Evolutionary conservation across 331 rosid genomes (phyloP).

Genomic region (Malus hybrid): DNA sequence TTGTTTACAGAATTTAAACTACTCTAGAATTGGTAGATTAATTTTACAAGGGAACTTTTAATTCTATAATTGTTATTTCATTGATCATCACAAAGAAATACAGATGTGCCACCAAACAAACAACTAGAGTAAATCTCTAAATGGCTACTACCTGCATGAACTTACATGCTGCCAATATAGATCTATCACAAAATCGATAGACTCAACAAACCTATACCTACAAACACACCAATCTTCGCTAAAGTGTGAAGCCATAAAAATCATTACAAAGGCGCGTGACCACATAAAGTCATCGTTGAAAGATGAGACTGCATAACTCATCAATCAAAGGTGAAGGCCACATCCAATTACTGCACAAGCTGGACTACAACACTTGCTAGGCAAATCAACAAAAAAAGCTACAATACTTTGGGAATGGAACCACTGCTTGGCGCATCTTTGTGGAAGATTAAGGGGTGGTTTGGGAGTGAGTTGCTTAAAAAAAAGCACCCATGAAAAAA

Average conservation of each 20-base stretch:
- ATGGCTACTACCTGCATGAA: neutral
- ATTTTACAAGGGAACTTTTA: neutral
- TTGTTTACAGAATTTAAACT: neutral
- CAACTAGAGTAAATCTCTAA: neutral
- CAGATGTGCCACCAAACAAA: neutral
- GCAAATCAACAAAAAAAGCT: neutral
- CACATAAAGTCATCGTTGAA: too few relatives aligned
- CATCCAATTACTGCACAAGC: neutral
- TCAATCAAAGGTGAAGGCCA: neutral
- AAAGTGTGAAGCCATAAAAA: neutral
- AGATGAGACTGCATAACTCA: neutral
- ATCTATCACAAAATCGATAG: neutral
- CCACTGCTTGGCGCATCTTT: neutral
- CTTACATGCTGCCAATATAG: too few relatives aligned
- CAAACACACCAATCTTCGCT: neutral
- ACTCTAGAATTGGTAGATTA: neutral
- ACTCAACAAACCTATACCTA: neutral
- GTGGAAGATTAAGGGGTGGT: neutral
- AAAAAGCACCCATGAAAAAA: too few relatives aligned
- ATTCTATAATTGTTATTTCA: neutral
- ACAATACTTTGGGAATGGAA: neutral
- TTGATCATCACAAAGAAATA: neutral
- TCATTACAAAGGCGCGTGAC: neutral
- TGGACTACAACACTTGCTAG: neutral
- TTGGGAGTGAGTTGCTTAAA: too few relatives aligned